Evolutionary conservation across 2,329 filamentous ascomycete genomes (phyloP), one percentile per base, ranked within the genome.

Genomic region (Tetracladium maxilliforme): DNA sequence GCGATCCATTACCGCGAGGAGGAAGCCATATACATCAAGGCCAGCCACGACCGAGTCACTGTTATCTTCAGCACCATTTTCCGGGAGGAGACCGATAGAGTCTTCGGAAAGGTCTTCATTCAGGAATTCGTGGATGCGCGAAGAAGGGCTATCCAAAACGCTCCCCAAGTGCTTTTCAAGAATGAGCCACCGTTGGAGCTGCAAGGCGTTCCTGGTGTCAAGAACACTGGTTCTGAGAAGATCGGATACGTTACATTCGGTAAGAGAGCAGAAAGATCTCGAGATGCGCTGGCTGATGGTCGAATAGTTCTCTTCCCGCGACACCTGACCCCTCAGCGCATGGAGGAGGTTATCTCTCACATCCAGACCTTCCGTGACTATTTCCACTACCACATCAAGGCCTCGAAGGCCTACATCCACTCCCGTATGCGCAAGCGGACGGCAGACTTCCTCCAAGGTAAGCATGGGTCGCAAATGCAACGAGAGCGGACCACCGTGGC

Each of bases 311-410:
- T 98, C 21, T 98, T 98, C 61, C 87, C 90, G 23, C 77, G 90
- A 36, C 92, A 99, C 53, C 64, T 99, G 37, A 87, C 84, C 10
- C 72, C 74, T 10, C 83, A 94, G 52, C 72, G 84, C 47, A 82
- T 92, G 58, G 77, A 81, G 32, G 86, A 94, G 38, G 86, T 92
- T 48, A 98, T 99, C 40, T 94, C 86, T 25, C 92, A 98, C 51
- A 95, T 99, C 43, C 92, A 99, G 57, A 99, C 90, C 10, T 98
- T 98, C 80, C 81, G 90, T 38, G 90, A 98, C 49, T 98, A 98
- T 56, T 98, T 99, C 65, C 90, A 99, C 54, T 99, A 99, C 53
- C 90, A 98, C 55, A 98, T 98, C 58, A 98, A 98, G 59, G 92
- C 90, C 16, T 94, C 86, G 34, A 98, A 98, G 64, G 90, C 92